Evolutionary conservation across 2,329 filamentous ascomycete species (phyloP).

Genomic region (Sarocladium kiliense): DNA sequence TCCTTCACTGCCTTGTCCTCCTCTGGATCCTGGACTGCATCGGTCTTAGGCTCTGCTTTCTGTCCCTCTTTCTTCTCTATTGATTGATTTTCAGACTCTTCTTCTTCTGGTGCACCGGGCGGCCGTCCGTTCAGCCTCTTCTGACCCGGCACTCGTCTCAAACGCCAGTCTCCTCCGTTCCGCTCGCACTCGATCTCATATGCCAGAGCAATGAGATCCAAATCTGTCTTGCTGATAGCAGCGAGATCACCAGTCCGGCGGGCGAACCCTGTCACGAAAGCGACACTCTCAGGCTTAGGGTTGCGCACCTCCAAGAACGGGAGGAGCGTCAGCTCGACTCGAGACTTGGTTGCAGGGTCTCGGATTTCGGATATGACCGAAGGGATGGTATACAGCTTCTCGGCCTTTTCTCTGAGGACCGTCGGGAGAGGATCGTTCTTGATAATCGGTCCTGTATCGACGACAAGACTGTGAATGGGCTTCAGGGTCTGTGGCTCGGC

Average conservation of each 20-base stretch:
- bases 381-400: constrained; percentile 76
- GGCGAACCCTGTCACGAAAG: constrained; percentile 78
- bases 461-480: constrained; percentile 73
- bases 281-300: constrained; percentile 71
- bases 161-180: constrained; percentile 82
- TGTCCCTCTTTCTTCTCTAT: constrained; percentile 18
- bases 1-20: constrained; percentile 18
- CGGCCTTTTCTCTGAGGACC: constrained; percentile 71
- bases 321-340: constrained; percentile 77
- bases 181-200: constrained; percentile 93
- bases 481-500: constrained; percentile 37
- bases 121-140: constrained; percentile 69
- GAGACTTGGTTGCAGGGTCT: constrained; percentile 72
- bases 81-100: constrained; percentile 10
- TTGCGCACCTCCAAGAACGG: constrained; percentile 78
- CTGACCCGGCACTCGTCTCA: constrained; percentile 74
- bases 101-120: constrained; percentile 36
- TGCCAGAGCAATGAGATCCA: constrained; percentile 81
- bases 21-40: constrained; percentile 10
- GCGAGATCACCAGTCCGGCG: constrained; percentile 83
- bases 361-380: constrained; percentile 84
- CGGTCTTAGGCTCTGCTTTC: constrained; percentile 12
- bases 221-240: constrained; percentile 82
- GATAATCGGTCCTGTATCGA: constrained; percentile 90
- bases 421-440: constrained; percentile 86